Evolutionary conservation across 225 moss, liverwort and hornwort species (phyloP), one percentile per base, ranked within the genome.

Genomic region (Polytrichum formosum): DNA sequence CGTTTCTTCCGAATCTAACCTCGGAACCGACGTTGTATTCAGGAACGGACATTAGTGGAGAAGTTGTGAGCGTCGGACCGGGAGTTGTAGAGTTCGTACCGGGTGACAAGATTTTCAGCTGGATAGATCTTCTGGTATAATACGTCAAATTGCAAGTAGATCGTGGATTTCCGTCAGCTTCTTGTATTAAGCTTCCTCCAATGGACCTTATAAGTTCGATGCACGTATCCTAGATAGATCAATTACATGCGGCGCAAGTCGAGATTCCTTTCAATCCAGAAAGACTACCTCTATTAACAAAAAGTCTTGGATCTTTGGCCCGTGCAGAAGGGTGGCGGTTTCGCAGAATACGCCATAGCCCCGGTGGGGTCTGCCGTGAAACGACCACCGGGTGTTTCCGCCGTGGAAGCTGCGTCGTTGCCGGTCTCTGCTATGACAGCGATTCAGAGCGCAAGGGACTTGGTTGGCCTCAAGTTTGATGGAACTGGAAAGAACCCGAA

Each of bases 31-130:
- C 30, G 13, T 33, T 55, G 21, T 27, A 53, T 68, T 64, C 85
- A 96, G 95, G 93, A 8, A 87, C 81, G 59, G 93, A 96, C 67
- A 65, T 96, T 33, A 86, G 90, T 9, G 95, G 95, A 2, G 93
- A 91, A 73, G 91, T 96, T 27, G 81, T 96, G 18, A 90, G 73
- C 26, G 75, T 91, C 33, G 95, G 93, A 56, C 61, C 85, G 1
- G 80, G 73, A 55, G 90, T 90, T 2, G 68, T 56, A 54, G 83
- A 85, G 68, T 91, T 90, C n/a, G 83, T 74, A 55, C 81, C 88
- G 61, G 95, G 95, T 67, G 91, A 95, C 72, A 91, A 93, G 56
- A 71, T 93, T 19, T 73, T 88, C 72, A 55, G 82, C 33, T 91
- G 76, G 75, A 74, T 87, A 63, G 86, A 91, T 58, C 26, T 85